Conservation (phyloP, 2,329 filamentous ascomycete genomes). For the Apiospora marii region DNA sequence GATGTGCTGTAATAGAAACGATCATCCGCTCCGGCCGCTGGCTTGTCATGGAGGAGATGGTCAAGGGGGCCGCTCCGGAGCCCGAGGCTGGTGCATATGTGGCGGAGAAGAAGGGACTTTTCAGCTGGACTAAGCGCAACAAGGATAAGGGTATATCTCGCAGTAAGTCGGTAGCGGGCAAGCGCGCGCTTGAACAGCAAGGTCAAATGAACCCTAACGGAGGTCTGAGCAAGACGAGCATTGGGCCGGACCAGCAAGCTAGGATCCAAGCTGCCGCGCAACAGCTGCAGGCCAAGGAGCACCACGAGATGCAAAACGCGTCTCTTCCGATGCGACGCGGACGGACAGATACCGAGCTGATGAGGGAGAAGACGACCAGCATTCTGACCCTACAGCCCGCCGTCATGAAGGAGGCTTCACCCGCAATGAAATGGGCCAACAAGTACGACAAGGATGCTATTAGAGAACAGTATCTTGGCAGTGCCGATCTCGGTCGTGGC, state of each 20-base stretch:
- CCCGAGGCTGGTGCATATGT: constrained; percentile 88
- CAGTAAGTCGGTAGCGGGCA: constrained; percentile 73
- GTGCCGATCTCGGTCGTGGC: constrained; percentile 76
- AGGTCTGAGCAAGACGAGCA: constrained; percentile 77
- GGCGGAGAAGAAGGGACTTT: constrained; percentile 93
- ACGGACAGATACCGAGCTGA: constrained; percentile 63
- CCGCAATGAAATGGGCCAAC: constrained; percentile 95
- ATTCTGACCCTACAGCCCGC: constrained; percentile 86
- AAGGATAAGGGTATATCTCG: constrained; percentile 67
- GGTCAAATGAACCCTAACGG: constrained; percentile 49
- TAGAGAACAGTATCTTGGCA: constrained; percentile 83
- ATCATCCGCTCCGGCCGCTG: constrained; percentile 81
- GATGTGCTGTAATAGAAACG: constrained; percentile 92
- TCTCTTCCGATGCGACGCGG: constrained; percentile 56
- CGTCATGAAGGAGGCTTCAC: constrained; percentile 85
- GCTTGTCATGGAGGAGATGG: constrained; percentile 95
- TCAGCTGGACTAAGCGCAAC: constrained; percentile 81
- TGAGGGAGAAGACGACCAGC: constrained; percentile 82
- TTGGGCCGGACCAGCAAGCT: constrained; percentile 90
- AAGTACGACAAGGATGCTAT: constrained; percentile 93
- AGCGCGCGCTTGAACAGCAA: constrained; percentile 60
- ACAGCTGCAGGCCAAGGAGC: constrained; percentile 77
- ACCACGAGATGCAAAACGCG: constrained; percentile 57
- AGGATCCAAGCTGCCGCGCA: constrained; percentile 91
- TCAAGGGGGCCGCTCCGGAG: constrained; percentile 89